Conservation (phyloP, 768 basidiomycete species). For the Dendrothele bispora region DNA sequence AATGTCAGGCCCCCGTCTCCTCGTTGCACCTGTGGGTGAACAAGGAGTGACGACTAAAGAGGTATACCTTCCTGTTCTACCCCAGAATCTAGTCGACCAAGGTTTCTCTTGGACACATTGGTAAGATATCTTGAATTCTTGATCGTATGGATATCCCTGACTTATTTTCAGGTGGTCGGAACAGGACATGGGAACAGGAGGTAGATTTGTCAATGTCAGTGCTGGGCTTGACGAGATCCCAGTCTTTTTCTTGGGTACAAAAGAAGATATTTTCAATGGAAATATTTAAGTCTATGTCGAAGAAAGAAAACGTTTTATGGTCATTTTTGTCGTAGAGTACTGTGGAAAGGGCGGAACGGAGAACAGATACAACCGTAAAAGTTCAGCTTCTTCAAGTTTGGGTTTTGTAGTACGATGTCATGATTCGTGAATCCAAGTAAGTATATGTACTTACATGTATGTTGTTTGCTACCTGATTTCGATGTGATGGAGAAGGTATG, state of each 20-base stretch:
- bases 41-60: constrained; percentile 24
- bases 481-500: too few relatives aligned
- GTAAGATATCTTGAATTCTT: constrained; percentile 14
- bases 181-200: constrained; percentile 26
- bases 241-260: constrained; percentile 31
- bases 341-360: too few relatives aligned
- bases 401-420: too few relatives aligned
- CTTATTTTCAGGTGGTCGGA: constrained; percentile 30
- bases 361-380: too few relatives aligned
- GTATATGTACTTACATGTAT: too few relatives aligned
- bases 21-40: constrained; percentile 33
- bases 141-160: not conserved
- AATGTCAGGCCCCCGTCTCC: constrained; percentile 25
- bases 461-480: too few relatives aligned
- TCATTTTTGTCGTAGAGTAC: too few relatives aligned
- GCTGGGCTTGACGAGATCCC: constrained; percentile 32
- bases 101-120: constrained; percentile 12
- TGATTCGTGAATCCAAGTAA: too few relatives aligned
- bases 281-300: too few relatives aligned
- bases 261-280: constrained; percentile 27
- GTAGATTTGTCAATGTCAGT: constrained; percentile 25
- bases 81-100: not conserved
- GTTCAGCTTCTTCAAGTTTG: too few relatives aligned
- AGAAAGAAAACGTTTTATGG: too few relatives aligned
- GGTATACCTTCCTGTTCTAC: constrained; percentile 19